Base-by-base conservation (phyloP, 441 rosid species). In the Bocquillonia castaneifolia region DNA sequence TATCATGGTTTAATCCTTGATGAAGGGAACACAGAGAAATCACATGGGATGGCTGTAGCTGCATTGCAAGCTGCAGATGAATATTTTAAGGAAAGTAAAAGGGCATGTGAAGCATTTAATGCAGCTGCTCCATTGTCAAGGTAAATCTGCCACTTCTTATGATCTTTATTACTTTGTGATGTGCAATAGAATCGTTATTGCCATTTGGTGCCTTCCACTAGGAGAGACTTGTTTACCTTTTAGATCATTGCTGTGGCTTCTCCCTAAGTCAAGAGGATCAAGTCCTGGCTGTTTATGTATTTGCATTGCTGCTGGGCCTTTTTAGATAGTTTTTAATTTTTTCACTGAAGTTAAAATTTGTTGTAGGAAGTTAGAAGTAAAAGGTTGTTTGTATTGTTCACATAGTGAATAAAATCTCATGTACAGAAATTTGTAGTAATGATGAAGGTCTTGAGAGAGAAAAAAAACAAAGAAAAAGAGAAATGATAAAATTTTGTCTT, bases 1-100 rank as follows among this genome's bases (percentile, higher is more conserved):
- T 95, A 87, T 78, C 98, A 95, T 61, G 98, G 99, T 34, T 69
- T 95, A 85, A 90, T 95, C 70, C 96, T 95, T 66, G 96, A 92
- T 23, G 98, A 92, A 78, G 98, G 93, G 37, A 93, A 91, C 84
- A 93, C 99, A 8, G 97, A 93, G 85, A 92, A 88, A 80, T 90
- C 89, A 50, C 99, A 88, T 62, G 91, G 93, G 64, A 89, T 92
- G 99, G 95, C 97, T 13, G 91, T 88, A 53, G 99, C 98, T 77
- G 96, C 99, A 26, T 71, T 95, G 72, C 98, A 90, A 68, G 98
- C 96, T 48, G 97, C 98, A 61, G 95, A 90, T 18, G 95, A 87
- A 72, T 90, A 77, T 80, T 82, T 90, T 22, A 86, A 84, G 80
- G 98, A 89, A 78, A 88, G 99, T 77, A 88, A 85, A 77, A 86